A percentile compares a stretch with the other conserved stretches of the same genome.
Evolutionary conservation across 257 asterid genomes (phyloP).

Genomic region (Solanum rostratum): DNA sequence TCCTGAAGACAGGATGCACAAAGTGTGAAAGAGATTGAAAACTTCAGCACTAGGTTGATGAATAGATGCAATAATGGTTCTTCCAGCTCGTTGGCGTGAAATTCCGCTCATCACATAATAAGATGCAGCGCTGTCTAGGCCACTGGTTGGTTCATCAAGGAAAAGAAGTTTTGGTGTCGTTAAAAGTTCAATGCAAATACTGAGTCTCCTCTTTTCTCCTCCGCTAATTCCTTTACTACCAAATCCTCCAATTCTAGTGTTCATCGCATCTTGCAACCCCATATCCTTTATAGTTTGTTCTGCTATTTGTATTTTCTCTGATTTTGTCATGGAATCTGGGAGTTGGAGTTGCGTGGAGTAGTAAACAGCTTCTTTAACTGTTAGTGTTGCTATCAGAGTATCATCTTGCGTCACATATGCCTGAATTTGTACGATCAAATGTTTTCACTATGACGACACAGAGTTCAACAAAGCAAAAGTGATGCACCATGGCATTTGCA

Average conservation of each 20-base stretch:
- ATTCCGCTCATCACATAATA: conserved; percentile 16
- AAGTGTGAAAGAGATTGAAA: not conserved
- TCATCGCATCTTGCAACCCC: conserved; percentile 12
- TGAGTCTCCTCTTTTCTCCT: conserved; percentile 16
- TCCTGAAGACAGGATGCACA: conserved; percentile 17
- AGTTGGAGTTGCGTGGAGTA: conserved; percentile 19
- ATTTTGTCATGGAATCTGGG: conserved; percentile 1
- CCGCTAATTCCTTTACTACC: conserved; percentile 11
- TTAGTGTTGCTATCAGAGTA: conserved; percentile 6
- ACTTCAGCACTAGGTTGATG: conserved; percentile 21
- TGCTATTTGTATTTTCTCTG: conserved; percentile 13
- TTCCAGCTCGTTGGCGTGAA: not conserved
- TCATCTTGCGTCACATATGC: conserved; percentile 20
- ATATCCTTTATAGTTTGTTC: conserved; percentile 7
- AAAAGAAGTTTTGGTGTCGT: conserved; percentile 11
- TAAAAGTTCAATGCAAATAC: conserved; percentile 12
- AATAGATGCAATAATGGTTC: conserved; percentile 6
- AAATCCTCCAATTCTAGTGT: conserved; percentile 16
- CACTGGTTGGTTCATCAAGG: conserved; percentile 22
- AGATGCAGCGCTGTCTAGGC: conserved; percentile 19
- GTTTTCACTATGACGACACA: not conserved
- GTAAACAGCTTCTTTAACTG: conserved; percentile 11
- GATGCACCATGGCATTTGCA: not conserved
- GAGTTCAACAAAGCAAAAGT: not conserved
- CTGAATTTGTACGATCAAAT: not conserved